Conservation (phyloP, 2,329 filamentous ascomycete species). For the Nemania sp. region DNA sequence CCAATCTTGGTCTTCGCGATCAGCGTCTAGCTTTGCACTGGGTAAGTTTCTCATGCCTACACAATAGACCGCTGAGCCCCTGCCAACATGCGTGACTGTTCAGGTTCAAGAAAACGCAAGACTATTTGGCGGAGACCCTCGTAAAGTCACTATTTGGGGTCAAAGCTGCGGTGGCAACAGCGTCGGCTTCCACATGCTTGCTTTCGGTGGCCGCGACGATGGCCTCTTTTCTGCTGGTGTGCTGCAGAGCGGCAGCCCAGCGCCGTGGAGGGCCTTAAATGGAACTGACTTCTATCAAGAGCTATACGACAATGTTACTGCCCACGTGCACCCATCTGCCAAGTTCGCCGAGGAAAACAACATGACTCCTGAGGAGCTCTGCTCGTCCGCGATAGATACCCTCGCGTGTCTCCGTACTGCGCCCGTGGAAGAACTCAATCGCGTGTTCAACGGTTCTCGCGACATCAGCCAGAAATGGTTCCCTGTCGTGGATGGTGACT, state of each 20-base stretch:
- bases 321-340: background rate
- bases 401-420: conserved; percentile 9
- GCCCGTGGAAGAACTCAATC: conserved; percentile 6
- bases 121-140: conserved; percentile 1
- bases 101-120: conserved; percentile 1
- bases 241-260: conserved; percentile 7
- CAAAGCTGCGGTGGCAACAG: conserved; percentile 1
- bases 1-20: conserved; percentile 4
- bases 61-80: background rate
- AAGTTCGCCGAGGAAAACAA: background rate
- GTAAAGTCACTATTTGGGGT: conserved; percentile 4
- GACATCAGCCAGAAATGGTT: conserved; percentile 8
- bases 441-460: conserved; percentile 7
- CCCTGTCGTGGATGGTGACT: conserved; percentile 6
- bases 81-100: background rate
- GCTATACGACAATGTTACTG: conserved; percentile 8
- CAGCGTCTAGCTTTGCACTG: conserved; percentile 5
- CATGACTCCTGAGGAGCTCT: background rate
- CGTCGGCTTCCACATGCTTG: conserved; percentile 7
- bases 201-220: conserved; percentile 7
- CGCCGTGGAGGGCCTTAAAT: conserved; percentile 4
- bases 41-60: background rate
- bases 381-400: conserved; percentile 1
- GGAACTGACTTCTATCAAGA: conserved; percentile 6
- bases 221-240: conserved; percentile 7